Percentiles rank a stretch among this genome's conserved stretches.
Evolutionary conservation across 1,284 basidiomycete species (phyloP).

Genomic region (Ustilago shanxiensis): DNA sequence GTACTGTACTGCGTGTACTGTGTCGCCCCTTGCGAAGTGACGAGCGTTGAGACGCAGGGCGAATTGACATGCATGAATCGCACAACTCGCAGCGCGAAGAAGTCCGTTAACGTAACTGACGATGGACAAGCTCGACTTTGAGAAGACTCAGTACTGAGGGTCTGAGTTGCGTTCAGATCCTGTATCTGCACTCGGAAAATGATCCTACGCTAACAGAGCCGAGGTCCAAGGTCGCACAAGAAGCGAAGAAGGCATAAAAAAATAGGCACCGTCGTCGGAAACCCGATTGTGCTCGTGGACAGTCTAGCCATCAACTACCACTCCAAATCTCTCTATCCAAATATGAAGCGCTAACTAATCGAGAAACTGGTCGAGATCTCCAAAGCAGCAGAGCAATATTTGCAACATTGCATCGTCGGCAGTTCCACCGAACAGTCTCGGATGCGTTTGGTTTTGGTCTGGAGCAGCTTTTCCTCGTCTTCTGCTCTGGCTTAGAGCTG

Average conservation of each 20-base stretch:
- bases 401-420: neutral
- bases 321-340: too few relatives aligned
- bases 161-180: neutral
- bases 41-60: neutral
- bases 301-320: neutral
- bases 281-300: conserved; percentile 5
- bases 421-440: neutral
- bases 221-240: neutral
- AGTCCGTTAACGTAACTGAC: too few relatives aligned
- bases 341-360: too few relatives aligned
- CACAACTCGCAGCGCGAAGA: too few relatives aligned
- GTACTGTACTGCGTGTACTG: neutral
- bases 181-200: neutral
- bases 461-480: neutral
- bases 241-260: neutral
- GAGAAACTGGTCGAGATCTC: neutral
- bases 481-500: too few relatives aligned
- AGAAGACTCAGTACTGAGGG: too few relatives aligned
- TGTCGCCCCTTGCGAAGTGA: neutral
- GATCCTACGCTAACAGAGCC: neutral
- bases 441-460: neutral
- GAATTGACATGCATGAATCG: neutral
- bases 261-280: conserved; percentile 6
- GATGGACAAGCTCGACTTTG: neutral
- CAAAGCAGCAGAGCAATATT: neutral